phyloP scores from a whole-genome alignment of 2,329 filamentous ascomycete species.

The Alternaria brassicae region DNA sequence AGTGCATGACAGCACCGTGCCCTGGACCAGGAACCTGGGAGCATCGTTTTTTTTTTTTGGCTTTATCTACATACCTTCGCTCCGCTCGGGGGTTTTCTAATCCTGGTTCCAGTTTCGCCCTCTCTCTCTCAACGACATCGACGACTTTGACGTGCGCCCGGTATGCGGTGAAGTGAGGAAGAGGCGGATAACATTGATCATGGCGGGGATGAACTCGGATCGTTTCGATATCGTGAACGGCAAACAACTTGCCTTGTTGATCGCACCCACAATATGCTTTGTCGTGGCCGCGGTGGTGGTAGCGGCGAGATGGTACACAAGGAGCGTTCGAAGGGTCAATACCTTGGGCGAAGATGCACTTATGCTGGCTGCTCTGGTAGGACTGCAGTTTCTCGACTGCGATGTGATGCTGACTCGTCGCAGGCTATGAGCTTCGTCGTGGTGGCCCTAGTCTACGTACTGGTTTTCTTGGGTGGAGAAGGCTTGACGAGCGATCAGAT shows the following conservation, averaged over 20 bases:
- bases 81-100: constrained; percentile 6
- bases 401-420: constrained; percentile 5
- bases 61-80: constrained; percentile 12
- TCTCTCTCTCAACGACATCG: constrained; percentile 7
- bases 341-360: constrained; percentile 25
- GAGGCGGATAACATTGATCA: constrained; percentile 10
- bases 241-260: constrained; percentile 25
- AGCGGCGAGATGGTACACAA: constrained; percentile 28
- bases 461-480: constrained; percentile 29
- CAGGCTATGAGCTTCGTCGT: constrained; percentile 28
- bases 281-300: constrained; percentile 21
- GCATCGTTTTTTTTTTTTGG: constrained; percentile 5
- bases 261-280: constrained; percentile 26
- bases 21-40: constrained; percentile 12
- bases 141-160: constrained; percentile 2
- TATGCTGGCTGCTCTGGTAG: constrained; percentile 27
- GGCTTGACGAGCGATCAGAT: constrained; percentile 23
- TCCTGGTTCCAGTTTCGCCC: constrained; percentile 10
- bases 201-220: constrained; percentile 17
- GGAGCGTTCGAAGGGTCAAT: constrained; percentile 28
- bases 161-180: constrained; percentile 12
- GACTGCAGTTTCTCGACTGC: not conserved
- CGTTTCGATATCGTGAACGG: constrained; percentile 29
- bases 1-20: constrained; percentile 16
- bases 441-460: constrained; percentile 23